Percentiles rank a stretch among this genome's conserved stretches.
Evolutionary conservation across 345 rosid species (phyloP).

Genomic region (Melaleuca alternifolia): DNA sequence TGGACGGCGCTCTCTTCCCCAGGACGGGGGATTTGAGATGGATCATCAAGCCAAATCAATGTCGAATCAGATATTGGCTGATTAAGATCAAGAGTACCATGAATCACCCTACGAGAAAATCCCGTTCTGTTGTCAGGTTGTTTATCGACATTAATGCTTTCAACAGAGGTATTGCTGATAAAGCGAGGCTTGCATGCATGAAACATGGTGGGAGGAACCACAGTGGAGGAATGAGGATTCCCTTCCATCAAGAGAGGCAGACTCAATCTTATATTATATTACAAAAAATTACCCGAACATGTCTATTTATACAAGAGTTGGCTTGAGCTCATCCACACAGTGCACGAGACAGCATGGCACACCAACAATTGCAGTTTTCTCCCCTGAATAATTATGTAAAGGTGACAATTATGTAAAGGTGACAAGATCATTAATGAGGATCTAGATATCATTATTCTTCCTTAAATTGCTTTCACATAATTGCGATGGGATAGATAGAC

Average conservation of each 20-base stretch:
- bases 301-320: not conserved
- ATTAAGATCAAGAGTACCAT: not conserved
- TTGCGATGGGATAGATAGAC: not conserved
- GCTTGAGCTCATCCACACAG: not conserved
- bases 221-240: not conserved
- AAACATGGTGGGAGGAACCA: not conserved
- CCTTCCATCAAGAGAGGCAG: not conserved
- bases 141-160: not conserved
- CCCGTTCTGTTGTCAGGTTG: not conserved
- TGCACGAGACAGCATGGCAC: not conserved
- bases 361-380: not conserved
- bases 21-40: not conserved
- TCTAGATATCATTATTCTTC: not conserved
- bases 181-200: not conserved
- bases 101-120: not conserved
- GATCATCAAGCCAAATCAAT: not conserved
- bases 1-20: not conserved
- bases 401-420: not conserved
- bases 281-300: not conserved
- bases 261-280: not conserved
- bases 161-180: not conserved
- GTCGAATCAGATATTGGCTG: not conserved
- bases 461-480: not conserved
- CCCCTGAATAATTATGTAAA: not conserved
- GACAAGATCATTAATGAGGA: not conserved